A percentile compares a stretch with the other conserved stretches of the same genome.
These are phyloP conservation scores for Mycocentrospora acerina DNA, from an alignment of 2,329 filamentous ascomycete species.

Conservation along the genomic window DNA sequence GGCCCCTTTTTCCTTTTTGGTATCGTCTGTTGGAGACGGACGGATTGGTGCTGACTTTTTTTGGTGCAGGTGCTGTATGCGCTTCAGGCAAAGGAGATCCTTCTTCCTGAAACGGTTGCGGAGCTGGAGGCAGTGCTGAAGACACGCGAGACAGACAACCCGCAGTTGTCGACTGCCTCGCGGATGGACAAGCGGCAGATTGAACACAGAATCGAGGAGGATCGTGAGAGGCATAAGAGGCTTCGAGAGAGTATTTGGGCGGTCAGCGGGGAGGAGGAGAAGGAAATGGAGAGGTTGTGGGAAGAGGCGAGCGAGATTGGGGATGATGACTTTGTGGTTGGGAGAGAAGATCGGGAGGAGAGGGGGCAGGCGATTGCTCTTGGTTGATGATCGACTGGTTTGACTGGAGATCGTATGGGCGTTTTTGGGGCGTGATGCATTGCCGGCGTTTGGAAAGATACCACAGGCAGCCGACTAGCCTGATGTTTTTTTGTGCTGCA, in stretches of 20 bases:
- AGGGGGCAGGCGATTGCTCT: slow-evolving; percentile 51
- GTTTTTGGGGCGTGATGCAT: slow-evolving; percentile 13
- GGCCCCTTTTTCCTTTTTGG: not conserved
- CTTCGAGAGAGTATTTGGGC: slow-evolving; percentile 93
- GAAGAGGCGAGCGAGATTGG: slow-evolving; percentile 84
- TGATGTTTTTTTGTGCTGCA: not conserved
- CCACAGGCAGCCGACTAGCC: slow-evolving; percentile 15
- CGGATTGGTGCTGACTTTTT: not conserved
- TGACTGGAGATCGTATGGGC: not conserved
- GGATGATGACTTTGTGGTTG: slow-evolving; percentile 79
- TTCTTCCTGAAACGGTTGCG: slow-evolving; percentile 70
- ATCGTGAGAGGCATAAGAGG: slow-evolving; percentile 90
- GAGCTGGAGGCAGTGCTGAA: slow-evolving; percentile 84
- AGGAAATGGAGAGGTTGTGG: slow-evolving; percentile 79
- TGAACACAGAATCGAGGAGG: slow-evolving; percentile 95
- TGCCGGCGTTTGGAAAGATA: slow-evolving; percentile 37
- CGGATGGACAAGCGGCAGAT: slow-evolving; percentile 80
- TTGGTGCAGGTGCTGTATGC: slow-evolving; percentile 63
- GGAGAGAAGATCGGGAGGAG: slow-evolving; percentile 70
- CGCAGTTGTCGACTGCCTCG: slow-evolving; percentile 12
- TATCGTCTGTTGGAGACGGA: not conserved
- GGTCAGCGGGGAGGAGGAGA: slow-evolving; percentile 61
- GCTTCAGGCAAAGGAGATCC: slow-evolving; percentile 69
- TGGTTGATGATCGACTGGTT: slow-evolving; percentile 15
- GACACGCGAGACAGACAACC: slow-evolving; percentile 63